Evolutionary conservation across 2,329 filamentous ascomycete species (phyloP), one percentile per base, ranked within the genome.

Genomic region (Nectriaceae sp.): DNA sequence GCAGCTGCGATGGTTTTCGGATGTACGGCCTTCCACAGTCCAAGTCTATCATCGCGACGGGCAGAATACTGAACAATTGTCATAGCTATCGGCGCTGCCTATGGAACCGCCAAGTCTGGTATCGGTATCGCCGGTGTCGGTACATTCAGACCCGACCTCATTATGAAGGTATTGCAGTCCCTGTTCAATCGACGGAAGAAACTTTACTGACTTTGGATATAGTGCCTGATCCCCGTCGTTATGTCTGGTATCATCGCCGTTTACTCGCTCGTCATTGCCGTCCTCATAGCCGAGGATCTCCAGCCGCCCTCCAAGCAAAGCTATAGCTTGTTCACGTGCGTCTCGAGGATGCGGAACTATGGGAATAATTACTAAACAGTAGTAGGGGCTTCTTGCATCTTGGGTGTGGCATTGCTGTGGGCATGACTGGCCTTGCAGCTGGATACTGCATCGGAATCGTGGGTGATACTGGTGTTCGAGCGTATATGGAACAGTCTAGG

Each of bases 231-330:
- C 60, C 89, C 89, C 54, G 89, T 94, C 58, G 87, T 99, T 77
- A 99, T 99, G 94, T 96, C 94, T 62, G 94, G 94, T 83, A 99
- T 99, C 69, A 90, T 99, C 65, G 94, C 94, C 49, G 94, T 99
- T 60, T 99, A 99, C 75, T 90, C 92, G 43, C 88, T 99, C 61
- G 94, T 99, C 65, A 92, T 99, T 61, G 89, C 93, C 16, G 94
- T 99, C 65, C 83, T 99, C 60, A 99, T 99, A 69, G 90, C 91
- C 47, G 88, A 90, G 71, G 90, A 96, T 70, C 84, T 97, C 69
- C 81, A 79, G 42, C 89, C 91, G 21, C 88, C 87, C 15, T 74
- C 74, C 18, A 75, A 80, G 57, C 69, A 72, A 48, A 79, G 79
- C 66, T 96, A 96, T 75, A 91, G 85, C 65, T 77, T 97, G 57